Conservation (phyloP, 1,139 yeast species). For the Chernovozyma aurita region DNA sequence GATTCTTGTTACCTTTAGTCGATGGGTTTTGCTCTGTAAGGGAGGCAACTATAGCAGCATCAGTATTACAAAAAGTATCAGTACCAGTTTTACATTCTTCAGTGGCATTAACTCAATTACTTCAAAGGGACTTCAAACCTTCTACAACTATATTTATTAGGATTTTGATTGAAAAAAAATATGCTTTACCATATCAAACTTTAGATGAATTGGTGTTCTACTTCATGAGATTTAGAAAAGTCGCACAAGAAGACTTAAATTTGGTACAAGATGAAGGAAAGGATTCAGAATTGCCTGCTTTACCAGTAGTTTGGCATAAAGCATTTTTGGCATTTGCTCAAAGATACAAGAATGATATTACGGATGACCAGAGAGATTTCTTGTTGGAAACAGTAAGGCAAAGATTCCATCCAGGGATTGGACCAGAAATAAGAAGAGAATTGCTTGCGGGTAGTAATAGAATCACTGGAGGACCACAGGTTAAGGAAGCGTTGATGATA, state of each 20-base stretch:
- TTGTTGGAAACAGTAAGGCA: slow-evolving; percentile 86
- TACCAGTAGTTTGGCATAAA: slow-evolving; percentile 97
- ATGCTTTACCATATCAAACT: slow-evolving; percentile 95
- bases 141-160: slow-evolving; percentile 88
- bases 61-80: slow-evolving; percentile 83
- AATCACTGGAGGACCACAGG: slow-evolving; percentile 25
- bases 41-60: slow-evolving; percentile 94
- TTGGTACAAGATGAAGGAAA: too few species aligned
- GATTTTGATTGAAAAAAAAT: slow-evolving; percentile 85
- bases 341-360: slow-evolving; percentile 92
- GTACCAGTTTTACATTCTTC: slow-evolving; percentile 95
- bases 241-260: slow-evolving; percentile 28
- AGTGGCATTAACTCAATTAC: slow-evolving; percentile 82
- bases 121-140: slow-evolving; percentile 82
- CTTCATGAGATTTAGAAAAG: slow-evolving; percentile 79
- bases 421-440: slow-evolving; percentile 94
- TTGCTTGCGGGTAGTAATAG: slow-evolving; percentile 71
- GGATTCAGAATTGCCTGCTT: too few species aligned
- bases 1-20: slow-evolving; percentile 85
- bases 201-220: slow-evolving; percentile 94
- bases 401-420: slow-evolving; percentile 82
- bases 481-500: slow-evolving; percentile 37
- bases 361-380: slow-evolving; percentile 95
- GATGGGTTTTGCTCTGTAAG: slow-evolving; percentile 81
- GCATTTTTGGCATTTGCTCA: slow-evolving; percentile 92